Conservation (phyloP, 2,329 filamentous ascomycete genomes). For the Talaromyces verruculosus region DNA sequence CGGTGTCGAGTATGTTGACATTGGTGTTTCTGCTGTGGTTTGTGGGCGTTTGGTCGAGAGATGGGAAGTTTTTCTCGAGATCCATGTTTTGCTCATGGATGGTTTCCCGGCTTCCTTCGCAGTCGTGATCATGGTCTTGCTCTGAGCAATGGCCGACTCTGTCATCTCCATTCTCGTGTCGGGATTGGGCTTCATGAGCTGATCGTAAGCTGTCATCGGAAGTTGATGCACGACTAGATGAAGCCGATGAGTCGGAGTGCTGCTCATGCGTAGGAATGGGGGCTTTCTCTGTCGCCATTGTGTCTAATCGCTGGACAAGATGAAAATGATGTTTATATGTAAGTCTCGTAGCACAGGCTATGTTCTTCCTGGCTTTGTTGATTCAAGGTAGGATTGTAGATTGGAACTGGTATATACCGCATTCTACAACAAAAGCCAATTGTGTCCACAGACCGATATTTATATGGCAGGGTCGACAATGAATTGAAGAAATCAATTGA, state of each 20-base stretch:
- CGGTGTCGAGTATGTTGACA: constrained; percentile 31
- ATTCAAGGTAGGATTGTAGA: not conserved
- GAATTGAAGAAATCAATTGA: not conserved
- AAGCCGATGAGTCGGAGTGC: not conserved
- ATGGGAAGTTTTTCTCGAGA: constrained; percentile 11
- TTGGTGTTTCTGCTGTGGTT: constrained; percentile 12
- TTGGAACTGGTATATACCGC: not conserved
- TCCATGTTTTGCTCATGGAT: not conserved
- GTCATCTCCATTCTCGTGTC: not conserved
- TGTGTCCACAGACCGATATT: constrained; percentile 8
- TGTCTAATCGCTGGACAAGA: not conserved
- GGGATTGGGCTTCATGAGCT: not conserved
- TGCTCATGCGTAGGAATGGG: not conserved
- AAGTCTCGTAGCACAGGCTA: not conserved
- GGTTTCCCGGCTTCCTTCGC: not conserved
- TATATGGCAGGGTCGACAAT: not conserved
- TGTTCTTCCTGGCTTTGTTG: not conserved
- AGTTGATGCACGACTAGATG: constrained; percentile 4
- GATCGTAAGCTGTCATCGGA: constrained; percentile 2
- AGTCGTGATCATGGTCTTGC: not conserved
- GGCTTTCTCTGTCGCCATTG: not conserved
- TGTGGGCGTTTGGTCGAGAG: constrained; percentile 15
- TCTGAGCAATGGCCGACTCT: constrained; percentile 2
- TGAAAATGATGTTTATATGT: not conserved
- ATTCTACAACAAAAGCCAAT: constrained; percentile 1